Percentiles rank a stretch among this genome's conserved stretches.
Evolutionary conservation across 2,329 filamentous ascomycete species (phyloP).

Genomic region (Chalaropsis ovoidea): DNA sequence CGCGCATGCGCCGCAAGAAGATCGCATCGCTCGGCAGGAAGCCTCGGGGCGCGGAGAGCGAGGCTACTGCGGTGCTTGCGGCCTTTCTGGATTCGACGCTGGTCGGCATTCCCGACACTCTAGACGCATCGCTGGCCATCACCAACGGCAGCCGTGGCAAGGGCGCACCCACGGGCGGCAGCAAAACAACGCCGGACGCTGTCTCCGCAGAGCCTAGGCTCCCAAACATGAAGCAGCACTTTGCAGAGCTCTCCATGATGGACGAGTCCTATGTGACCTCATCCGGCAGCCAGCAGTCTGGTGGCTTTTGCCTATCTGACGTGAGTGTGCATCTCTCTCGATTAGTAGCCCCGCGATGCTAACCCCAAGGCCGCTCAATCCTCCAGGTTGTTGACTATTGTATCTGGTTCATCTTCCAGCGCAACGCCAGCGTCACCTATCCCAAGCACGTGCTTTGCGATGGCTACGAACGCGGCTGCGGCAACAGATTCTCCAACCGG

Average conservation of each 20-base stretch:
- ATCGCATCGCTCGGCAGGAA: constrained; percentile 40
- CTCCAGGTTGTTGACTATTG: constrained; percentile 63
- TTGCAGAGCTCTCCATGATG: constrained; percentile 12
- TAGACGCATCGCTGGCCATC: neutral
- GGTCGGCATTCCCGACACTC: constrained; percentile 15
- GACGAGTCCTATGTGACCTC: constrained; percentile 49
- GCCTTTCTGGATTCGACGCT: constrained; percentile 26
- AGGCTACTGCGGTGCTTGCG: constrained; percentile 24
- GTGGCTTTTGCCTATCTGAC: constrained; percentile 52
- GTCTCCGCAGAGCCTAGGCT: neutral
- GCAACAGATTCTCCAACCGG: constrained; percentile 29
- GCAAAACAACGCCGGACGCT: neutral
- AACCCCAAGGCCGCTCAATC: neutral
- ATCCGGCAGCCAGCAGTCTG: constrained; percentile 35
- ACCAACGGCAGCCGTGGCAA: neutral
- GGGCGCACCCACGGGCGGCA: neutral
- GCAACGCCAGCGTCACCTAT: constrained; percentile 33
- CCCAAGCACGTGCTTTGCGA: constrained; percentile 72
- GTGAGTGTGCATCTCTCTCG: constrained; percentile 35
- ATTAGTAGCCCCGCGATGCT: constrained; percentile 23
- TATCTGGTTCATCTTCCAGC: constrained; percentile 65
- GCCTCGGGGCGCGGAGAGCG: constrained; percentile 29
- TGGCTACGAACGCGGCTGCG: constrained; percentile 54
- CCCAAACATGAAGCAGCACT: neutral
- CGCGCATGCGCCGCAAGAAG: constrained; percentile 51